These are phyloP conservation scores for Tolypocladium ovalisporum DNA, from an alignment of 2,329 filamentous ascomycete genomes.

Conservation along the genomic window DNA sequence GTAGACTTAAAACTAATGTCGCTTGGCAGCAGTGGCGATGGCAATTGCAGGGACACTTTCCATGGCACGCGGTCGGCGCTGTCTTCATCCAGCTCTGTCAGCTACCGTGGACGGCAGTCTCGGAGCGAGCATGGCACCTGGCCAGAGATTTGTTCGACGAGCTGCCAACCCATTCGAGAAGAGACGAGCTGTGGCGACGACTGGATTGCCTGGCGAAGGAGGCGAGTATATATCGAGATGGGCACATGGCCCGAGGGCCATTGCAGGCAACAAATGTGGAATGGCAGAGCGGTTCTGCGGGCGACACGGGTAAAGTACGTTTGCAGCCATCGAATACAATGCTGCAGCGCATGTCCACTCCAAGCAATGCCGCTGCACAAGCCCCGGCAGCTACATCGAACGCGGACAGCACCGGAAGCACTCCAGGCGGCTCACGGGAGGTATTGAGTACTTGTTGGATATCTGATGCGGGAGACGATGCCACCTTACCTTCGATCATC, in stretches of 20 bases:
- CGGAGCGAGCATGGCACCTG: conserved; percentile 12
- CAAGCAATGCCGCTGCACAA: neutral
- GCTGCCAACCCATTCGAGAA: conserved; percentile 3
- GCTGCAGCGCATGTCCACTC: neutral
- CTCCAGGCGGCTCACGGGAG: neutral
- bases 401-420: neutral
- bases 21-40: conserved; percentile 16
- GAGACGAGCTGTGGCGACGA: conserved; percentile 7
- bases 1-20: conserved; percentile 10
- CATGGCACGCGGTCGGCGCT: conserved; percentile 14
- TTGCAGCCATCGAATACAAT: neutral
- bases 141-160: conserved; percentile 3
- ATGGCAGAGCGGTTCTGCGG: neutral
- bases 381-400: neutral
- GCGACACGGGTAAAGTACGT: neutral
- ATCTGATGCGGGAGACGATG: neutral
- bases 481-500: neutral
- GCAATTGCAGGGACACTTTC: conserved; percentile 16
- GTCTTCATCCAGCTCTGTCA: conserved; percentile 11
- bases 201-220: conserved; percentile 4
- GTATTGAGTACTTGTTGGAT: neutral
- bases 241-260: neutral
- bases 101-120: conserved; percentile 10
- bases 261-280: neutral
- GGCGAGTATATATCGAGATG: neutral